Conservation (phyloP, 2,329 filamentous ascomycete genomes). For the Fusarium palustre region DNA sequence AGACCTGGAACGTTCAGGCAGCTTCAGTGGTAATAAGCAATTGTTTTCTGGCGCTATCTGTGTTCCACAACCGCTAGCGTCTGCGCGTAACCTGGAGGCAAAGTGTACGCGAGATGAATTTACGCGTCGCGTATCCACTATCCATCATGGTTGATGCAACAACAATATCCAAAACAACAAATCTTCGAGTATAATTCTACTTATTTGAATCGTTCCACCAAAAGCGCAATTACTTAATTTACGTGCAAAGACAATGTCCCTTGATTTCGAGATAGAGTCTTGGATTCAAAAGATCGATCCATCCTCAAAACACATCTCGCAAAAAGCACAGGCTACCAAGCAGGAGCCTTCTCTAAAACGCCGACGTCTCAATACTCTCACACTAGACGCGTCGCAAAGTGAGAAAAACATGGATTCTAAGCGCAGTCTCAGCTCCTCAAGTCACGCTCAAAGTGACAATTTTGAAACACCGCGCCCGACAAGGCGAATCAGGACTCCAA, state of each 20-base stretch:
- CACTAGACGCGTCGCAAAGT: neutral
- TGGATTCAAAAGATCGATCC: neutral
- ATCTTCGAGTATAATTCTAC: neutral
- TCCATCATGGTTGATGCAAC: neutral
- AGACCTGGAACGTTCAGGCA: neutral
- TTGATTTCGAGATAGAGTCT: neutral
- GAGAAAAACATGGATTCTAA: neutral
- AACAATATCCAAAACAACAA: neutral
- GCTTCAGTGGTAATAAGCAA: too few relatives aligned
- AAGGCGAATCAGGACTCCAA: conserved; percentile 7
- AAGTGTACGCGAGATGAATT: neutral
- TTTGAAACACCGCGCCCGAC: conserved; percentile 9
- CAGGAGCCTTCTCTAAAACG: neutral
- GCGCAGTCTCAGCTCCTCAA: neutral
- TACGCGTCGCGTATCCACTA: neutral
- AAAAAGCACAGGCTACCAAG: neutral
- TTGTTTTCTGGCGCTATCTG: too few relatives aligned
- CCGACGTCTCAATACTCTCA: neutral
- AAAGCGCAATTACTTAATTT: neutral
- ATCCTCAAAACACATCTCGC: neutral
- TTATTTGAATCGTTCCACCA: neutral
- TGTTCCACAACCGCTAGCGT: too few relatives aligned
- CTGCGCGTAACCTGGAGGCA: neutral
- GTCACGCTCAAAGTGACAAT: neutral
- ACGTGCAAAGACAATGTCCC: neutral